These are phyloP conservation scores for Solanum phureja DNA, from an alignment of 257 asterid genomes.

Conservation along the genomic window DNA sequence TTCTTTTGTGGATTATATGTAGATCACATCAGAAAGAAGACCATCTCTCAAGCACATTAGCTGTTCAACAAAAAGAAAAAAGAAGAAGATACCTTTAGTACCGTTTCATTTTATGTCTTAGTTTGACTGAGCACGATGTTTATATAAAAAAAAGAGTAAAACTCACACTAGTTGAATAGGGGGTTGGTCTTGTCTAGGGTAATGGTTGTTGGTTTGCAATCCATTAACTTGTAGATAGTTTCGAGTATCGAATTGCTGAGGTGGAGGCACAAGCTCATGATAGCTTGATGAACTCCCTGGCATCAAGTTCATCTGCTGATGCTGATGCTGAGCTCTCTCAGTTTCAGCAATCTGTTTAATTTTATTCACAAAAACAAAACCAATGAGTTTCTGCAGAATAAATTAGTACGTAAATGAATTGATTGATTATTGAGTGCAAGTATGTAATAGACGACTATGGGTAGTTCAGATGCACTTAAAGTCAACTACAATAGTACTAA, in stretches of 20 bases:
- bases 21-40: not conserved
- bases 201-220: conserved; percentile 34
- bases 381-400: not conserved
- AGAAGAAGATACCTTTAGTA: not conserved
- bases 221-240: conserved; percentile 63
- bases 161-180: conserved; percentile 65
- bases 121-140: not conserved
- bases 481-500: not conserved
- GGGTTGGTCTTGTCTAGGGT: conserved; percentile 42
- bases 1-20: not conserved
- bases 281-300: conserved; percentile 64
- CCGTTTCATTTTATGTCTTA: not conserved
- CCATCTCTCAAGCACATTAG: not conserved
- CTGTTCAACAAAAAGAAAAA: not conserved
- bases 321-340: conserved; percentile 43
- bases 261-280: conserved; percentile 28
- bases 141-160: not conserved
- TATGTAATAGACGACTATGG: not conserved
- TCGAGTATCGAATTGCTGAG: conserved; percentile 62
- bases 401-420: not conserved
- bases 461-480: not conserved
- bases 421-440: not conserved
- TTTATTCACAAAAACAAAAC: not conserved
- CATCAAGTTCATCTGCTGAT: conserved; percentile 53
- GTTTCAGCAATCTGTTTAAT: conserved; percentile 60